Conservation (phyloP, 225 moss, liverwort and hornwort species). For the Sphagnum tenellum region DNA sequence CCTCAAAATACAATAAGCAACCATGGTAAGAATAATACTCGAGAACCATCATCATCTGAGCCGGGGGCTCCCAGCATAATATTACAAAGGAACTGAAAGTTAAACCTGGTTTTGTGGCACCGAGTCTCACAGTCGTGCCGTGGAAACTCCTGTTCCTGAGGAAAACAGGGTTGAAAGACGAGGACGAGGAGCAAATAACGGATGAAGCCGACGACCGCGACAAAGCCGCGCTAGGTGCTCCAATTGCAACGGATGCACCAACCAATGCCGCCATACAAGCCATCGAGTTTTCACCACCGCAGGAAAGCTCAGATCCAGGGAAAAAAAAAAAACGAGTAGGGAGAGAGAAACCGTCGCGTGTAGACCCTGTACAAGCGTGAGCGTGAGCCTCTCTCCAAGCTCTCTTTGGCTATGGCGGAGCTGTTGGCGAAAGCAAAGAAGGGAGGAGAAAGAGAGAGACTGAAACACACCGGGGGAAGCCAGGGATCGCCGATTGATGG, state of each 20-base stretch:
- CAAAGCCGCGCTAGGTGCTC: constrained; percentile 7
- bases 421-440: too few species aligned
- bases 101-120: constrained; percentile 43
- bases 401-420: too few species aligned
- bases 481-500: too few species aligned
- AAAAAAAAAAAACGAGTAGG: too few species aligned
- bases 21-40: too few species aligned
- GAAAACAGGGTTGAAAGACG: constrained; percentile 15
- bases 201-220: constrained; percentile 9
- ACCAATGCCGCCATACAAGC: constrained; percentile 64
- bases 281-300: constrained; percentile 17
- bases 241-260: constrained; percentile 27
- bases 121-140: constrained; percentile 40
- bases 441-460: too few species aligned
- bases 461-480: too few species aligned
- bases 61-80: background rate
- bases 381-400: too few species aligned
- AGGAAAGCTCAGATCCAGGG: too few species aligned
- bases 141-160: constrained; percentile 28
- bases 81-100: background rate
- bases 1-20: too few species aligned
- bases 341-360: too few species aligned
- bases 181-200: constrained; percentile 18
- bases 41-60: background rate
- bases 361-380: too few species aligned